A percentile compares a stretch with the other conserved stretches of the same genome.
Conservation (phyloP, 2,329 filamentous ascomycete species). For the Setomelanomma holmii region DNA sequence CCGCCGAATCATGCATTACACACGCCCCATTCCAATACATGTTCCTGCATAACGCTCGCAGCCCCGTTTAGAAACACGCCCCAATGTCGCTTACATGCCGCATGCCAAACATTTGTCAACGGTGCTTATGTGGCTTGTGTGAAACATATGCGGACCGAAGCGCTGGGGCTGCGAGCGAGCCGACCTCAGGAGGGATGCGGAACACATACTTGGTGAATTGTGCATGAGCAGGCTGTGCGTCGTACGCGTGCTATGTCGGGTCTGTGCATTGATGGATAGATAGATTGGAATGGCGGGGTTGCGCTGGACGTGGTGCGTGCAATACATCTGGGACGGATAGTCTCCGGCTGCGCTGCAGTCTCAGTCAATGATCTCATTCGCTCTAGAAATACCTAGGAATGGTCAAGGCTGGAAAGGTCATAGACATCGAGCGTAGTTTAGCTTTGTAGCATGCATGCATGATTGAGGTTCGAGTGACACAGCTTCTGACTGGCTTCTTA, state of each 20-base stretch:
- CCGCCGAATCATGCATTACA: neutral
- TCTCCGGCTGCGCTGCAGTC: neutral
- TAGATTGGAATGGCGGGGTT: neutral
- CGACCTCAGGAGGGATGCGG: too few species aligned
- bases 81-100: neutral
- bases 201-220: neutral
- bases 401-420: too few species aligned
- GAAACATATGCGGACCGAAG: constrained; percentile 1
- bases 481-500: neutral
- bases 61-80: neutral
- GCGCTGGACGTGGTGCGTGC: neutral
- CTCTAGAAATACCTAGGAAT: too few species aligned
- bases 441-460: too few species aligned
- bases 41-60: neutral
- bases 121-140: neutral
- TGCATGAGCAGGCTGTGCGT: neutral
- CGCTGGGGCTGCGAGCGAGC: too few species aligned
- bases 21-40: neutral
- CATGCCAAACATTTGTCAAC: neutral
- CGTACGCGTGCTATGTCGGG: neutral
- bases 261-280: too few species aligned
- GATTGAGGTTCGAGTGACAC: too few species aligned
- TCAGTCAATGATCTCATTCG: neutral
- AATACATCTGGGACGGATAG: neutral
- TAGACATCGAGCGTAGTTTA: too few species aligned